Percentiles rank a stretch among this genome's conserved stretches.
Conservation (phyloP, 352 stramenopile species). For the Pythium pyrilobum region DNA sequence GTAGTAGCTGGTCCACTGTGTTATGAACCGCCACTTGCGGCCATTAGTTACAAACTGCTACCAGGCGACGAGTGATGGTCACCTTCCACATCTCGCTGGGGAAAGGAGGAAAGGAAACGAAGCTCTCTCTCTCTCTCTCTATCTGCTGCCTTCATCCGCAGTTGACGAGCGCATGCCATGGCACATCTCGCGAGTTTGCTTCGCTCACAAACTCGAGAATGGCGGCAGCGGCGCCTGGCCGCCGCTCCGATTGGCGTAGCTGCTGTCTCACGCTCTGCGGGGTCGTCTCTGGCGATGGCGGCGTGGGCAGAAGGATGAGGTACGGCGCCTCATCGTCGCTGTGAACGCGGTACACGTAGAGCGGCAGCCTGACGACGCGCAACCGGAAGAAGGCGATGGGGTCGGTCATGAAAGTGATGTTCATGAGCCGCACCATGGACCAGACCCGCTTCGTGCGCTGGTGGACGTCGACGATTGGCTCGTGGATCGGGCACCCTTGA, state of each 20-base stretch:
- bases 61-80: too few species aligned
- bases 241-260: not conserved
- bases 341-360: conserved; percentile 25
- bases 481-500: conserved; percentile 14
- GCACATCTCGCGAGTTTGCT: conserved; percentile 10
- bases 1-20: too few species aligned
- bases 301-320: not conserved
- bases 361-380: conserved; percentile 3
- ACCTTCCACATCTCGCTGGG: too few species aligned
- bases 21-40: too few species aligned
- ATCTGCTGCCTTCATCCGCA: too few species aligned
- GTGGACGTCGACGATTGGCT: conserved; percentile 16
- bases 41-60: too few species aligned
- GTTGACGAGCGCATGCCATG: conserved; percentile 11
- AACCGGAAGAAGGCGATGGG: conserved; percentile 20
- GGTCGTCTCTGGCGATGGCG: not conserved
- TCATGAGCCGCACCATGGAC: conserved; percentile 26
- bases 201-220: not conserved
- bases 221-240: not conserved
- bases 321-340: not conserved
- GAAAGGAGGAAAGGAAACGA: too few species aligned
- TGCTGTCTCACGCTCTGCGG: not conserved
- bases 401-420: conserved; percentile 28
- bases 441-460: conserved; percentile 18
- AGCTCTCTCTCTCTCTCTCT: too few species aligned